These are phyloP conservation scores for Spironucleus salmonicida DNA, from an alignment of 208 protist genomes.

Conservation along the genomic window DNA sequence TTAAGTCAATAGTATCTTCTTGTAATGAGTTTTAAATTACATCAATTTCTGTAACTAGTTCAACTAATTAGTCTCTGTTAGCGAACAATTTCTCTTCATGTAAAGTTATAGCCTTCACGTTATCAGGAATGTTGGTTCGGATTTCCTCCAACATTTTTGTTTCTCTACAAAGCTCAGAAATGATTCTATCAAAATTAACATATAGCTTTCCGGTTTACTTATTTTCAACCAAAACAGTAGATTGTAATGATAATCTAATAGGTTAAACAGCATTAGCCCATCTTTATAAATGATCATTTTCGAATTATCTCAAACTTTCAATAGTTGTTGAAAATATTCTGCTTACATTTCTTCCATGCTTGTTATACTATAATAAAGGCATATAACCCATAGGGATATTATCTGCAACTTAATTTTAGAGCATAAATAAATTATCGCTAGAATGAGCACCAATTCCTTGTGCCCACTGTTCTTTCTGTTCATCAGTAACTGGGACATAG, in stretches of 20 bases:
- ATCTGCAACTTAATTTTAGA: no score
- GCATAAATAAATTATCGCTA: no score
- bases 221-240: constrained; percentile 71
- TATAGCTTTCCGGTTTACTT: constrained; percentile 69
- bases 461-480: no score
- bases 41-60: constrained; percentile 51
- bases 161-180: constrained; percentile 83
- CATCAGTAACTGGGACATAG: constrained; percentile 52
- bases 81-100: constrained; percentile 66
- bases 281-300: no score
- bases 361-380: no score
- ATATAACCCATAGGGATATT: no score
- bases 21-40: constrained; percentile 36
- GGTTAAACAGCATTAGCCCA: constrained; percentile 63
- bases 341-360: no score
- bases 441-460: no score
- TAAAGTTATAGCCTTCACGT: constrained; percentile 72
- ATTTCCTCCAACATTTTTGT: constrained; percentile 66
- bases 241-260: constrained; percentile 70
- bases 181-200: constrained; percentile 86
- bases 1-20: constrained; percentile 45
- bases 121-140: constrained; percentile 64
- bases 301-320: no score
- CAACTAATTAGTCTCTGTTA: constrained; percentile 55
- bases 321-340: no score